These are phyloP conservation scores for Coffea eugenioides DNA, from an alignment of 257 asterid species.

Conservation along the genomic window DNA sequence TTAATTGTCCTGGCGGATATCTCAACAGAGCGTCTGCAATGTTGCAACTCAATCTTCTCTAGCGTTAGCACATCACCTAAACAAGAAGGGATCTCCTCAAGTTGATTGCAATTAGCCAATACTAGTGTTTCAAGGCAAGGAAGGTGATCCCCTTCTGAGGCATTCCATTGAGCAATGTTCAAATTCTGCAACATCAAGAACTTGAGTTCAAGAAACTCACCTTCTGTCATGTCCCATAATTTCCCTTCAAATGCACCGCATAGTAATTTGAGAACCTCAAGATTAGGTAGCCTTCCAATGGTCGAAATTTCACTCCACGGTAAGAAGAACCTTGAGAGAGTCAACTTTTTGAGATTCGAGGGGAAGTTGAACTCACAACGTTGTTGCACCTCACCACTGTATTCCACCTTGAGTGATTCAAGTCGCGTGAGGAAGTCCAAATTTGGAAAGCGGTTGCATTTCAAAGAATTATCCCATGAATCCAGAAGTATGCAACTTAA, in stretches of 20 bases:
- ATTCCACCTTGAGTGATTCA: not conserved
- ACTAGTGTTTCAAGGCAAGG: slow-evolving; percentile 1
- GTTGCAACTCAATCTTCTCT: not conserved
- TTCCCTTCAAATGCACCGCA: not conserved
- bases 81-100: not conserved
- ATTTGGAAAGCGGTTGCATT: not conserved
- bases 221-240: not conserved
- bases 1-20: not conserved
- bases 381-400: not conserved
- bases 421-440: slow-evolving; percentile 6
- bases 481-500: not conserved
- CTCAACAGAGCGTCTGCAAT: not conserved
- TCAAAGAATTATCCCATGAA: not conserved
- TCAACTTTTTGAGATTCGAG: not conserved
- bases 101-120: not conserved
- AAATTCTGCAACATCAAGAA: not conserved
- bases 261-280: slow-evolving; percentile 1
- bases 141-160: not conserved
- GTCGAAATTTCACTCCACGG: slow-evolving; percentile 5
- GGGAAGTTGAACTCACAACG: slow-evolving; percentile 7
- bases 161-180: not conserved
- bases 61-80: not conserved
- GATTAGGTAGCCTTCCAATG: not conserved
- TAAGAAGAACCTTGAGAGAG: not conserved
- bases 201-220: not conserved